Evolutionary conservation across 768 basidiomycete genomes (phyloP).

Genomic region (Macrolepiota albuminosa): DNA sequence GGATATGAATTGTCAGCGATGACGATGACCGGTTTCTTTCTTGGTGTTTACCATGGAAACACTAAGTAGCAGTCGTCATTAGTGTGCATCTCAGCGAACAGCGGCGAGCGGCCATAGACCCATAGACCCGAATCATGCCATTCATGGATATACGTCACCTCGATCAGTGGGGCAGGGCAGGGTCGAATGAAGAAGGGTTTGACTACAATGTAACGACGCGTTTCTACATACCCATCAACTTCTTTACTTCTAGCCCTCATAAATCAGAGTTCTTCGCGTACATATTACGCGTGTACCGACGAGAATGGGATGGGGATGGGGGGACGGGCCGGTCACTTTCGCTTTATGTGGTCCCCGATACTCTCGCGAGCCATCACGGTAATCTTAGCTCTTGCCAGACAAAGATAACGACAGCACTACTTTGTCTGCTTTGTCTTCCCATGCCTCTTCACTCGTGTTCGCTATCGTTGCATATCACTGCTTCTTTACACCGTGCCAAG

Average conservation of each 20-base stretch:
- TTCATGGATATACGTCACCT: background rate
- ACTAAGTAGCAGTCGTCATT: no score
- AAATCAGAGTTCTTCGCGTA: constrained; percentile 22
- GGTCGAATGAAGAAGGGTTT: background rate
- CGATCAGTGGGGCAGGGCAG: background rate
- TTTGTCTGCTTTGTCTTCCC: constrained; percentile 17
- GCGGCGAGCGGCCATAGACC: background rate
- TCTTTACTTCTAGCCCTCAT: constrained; percentile 6
- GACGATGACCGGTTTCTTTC: background rate
- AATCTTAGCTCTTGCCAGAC: constrained; percentile 20
- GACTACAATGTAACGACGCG: background rate
- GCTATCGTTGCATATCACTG: constrained; percentile 24
- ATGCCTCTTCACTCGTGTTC: constrained; percentile 18
- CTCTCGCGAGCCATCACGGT: constrained; percentile 21
- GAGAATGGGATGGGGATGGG: constrained; percentile 16
- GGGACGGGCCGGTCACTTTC: constrained; percentile 31
- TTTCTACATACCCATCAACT: background rate
- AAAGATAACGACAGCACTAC: constrained; percentile 19
- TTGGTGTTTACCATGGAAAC: background rate
- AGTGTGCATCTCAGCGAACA: background rate
- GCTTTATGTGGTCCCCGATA: constrained; percentile 25
- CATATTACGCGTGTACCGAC: constrained; percentile 28
- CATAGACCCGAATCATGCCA: background rate
- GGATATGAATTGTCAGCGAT: background rate
- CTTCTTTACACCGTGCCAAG: constrained; percentile 9